Percentiles rank a stretch among this genome's conserved stretches.
Conservation (phyloP, 768 basidiomycete genomes). For the Rhodotorula taiwanensis region DNA sequence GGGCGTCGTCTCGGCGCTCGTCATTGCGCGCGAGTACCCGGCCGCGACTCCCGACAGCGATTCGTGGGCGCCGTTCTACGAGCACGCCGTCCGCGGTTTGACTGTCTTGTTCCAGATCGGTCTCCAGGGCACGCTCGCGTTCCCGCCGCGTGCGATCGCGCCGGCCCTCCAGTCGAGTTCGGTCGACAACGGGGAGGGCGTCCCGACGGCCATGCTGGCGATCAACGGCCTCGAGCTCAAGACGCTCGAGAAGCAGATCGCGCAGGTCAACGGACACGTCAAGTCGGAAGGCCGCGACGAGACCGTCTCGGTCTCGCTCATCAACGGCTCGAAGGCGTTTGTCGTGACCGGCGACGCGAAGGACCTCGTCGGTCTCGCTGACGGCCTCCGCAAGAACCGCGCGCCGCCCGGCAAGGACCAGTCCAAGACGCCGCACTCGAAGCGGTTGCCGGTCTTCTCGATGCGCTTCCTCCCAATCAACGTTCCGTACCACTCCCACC, state of each 20-base stretch:
- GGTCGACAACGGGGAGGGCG: constrained; percentile 85
- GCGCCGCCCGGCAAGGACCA: constrained; percentile 84
- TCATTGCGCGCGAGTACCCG: constrained; percentile 69
- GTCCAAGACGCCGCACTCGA: constrained; percentile 85
- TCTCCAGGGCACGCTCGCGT: constrained; percentile 84
- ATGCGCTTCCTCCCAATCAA: constrained; percentile 90
- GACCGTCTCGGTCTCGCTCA: constrained; percentile 74
- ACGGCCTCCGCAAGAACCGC: constrained; percentile 77
- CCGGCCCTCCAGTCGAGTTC: constrained; percentile 79
- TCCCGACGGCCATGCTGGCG: constrained; percentile 86
- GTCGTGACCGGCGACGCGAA: constrained; percentile 88
- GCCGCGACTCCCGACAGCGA: constrained; percentile 43
- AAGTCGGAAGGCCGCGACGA: constrained; percentile 51
- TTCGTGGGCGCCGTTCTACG: constrained; percentile 57
- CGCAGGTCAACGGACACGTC: constrained; percentile 80
- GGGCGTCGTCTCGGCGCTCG: constrained; percentile 90
- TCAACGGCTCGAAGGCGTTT: constrained; percentile 84
- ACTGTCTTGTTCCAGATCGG: constrained; percentile 91
- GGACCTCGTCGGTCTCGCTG: constrained; percentile 89
- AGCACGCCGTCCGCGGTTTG: constrained; percentile 73
- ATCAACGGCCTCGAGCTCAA: constrained; percentile 66
- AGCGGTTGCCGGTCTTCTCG: constrained; percentile 87
- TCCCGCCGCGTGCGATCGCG: constrained; percentile 84
- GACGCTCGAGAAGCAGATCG: constrained; percentile 71
- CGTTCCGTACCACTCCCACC: constrained; percentile 90